A percentile compares a stretch with the other conserved stretches of the same genome.
These are phyloP conservation scores for Chytridiales sp. DNA, from an alignment of 371 early-diverging fungal genomes.

Conservation along the genomic window DNA sequence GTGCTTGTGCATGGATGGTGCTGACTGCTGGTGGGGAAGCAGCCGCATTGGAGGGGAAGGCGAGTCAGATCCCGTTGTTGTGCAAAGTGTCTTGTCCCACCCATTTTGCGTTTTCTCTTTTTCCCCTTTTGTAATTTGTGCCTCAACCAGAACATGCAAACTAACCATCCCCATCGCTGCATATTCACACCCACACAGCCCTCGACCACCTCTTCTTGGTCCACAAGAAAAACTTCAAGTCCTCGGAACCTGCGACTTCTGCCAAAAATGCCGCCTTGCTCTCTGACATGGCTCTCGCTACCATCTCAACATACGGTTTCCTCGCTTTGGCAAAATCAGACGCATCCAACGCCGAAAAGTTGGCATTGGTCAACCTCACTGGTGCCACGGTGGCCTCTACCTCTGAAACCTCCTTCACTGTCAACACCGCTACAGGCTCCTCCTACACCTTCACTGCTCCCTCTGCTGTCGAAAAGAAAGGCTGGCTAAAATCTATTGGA, in stretches of 20 bases:
- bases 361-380: slow-evolving; percentile 49
- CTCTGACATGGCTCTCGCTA: slow-evolving; percentile 48
- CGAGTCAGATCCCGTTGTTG: too few species aligned
- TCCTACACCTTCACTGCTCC: slow-evolving; percentile 44
- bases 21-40: too few species aligned
- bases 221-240: slow-evolving; percentile 43
- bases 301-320: slow-evolving; percentile 41
- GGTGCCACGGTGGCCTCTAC: slow-evolving; percentile 39
- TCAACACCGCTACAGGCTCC: slow-evolving; percentile 43
- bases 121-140: background rate
- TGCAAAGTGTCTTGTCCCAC: background rate
- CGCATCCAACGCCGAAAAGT: slow-evolving; percentile 33
- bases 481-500: slow-evolving; percentile 44
- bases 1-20: too few species aligned
- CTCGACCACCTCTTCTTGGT: slow-evolving; percentile 40
- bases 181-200: background rate
- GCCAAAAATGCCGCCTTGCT: slow-evolving; percentile 33
- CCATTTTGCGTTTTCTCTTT: background rate
- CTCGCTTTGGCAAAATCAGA: slow-evolving; percentile 47
- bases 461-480: slow-evolving; percentile 40
- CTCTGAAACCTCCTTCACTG: slow-evolving; percentile 39
- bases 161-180: background rate
- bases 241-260: slow-evolving; percentile 13
- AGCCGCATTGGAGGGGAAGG: too few species aligned
- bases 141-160: background rate